A percentile compares a stretch with the other conserved stretches of the same genome.
Conservation (phyloP, 2,329 filamentous ascomycete genomes). For the Aureobasidium zeae region DNA sequence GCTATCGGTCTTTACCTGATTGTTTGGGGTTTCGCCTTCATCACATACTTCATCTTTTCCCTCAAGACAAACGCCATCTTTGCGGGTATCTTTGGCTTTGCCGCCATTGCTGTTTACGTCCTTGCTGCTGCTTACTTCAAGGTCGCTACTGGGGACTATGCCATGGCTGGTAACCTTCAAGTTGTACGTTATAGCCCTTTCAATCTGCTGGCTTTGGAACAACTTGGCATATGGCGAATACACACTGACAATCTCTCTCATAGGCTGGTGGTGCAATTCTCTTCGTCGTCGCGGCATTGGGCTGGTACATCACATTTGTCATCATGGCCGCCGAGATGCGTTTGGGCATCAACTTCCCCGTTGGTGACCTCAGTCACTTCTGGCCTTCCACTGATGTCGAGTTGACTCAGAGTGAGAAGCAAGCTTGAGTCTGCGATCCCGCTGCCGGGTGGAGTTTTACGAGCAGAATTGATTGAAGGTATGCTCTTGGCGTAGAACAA, state of each 20-base stretch:
- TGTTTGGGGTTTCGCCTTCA: constrained; percentile 45
- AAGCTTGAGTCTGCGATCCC: constrained; percentile 18
- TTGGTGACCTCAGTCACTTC: constrained; percentile 43
- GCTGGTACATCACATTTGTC: constrained; percentile 47
- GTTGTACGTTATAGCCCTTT: constrained; percentile 32
- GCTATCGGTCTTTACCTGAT: constrained; percentile 43
- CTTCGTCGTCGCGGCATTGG: constrained; percentile 40
- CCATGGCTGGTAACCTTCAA: constrained; percentile 35
- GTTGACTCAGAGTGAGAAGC: constrained; percentile 21
- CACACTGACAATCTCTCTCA: neutral
- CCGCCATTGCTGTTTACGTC: constrained; percentile 38
- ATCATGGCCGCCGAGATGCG: constrained; percentile 48
- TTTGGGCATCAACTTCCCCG: constrained; percentile 40
- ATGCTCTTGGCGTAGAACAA: no score
- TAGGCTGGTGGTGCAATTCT: constrained; percentile 31
- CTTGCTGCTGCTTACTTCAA: constrained; percentile 44
- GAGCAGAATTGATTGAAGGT: no score
- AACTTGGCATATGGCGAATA: neutral
- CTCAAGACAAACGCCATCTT: constrained; percentile 44
- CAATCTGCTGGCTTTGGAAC: neutral
- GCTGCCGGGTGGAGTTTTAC: no score
- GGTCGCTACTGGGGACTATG: constrained; percentile 36
- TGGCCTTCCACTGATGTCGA: constrained; percentile 29
- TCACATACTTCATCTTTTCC: constrained; percentile 45
- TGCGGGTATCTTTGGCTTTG: constrained; percentile 41